phyloP scores from a whole-genome alignment of 2,329 filamentous ascomycete species.

The Calonectria henricotiae region DNA sequence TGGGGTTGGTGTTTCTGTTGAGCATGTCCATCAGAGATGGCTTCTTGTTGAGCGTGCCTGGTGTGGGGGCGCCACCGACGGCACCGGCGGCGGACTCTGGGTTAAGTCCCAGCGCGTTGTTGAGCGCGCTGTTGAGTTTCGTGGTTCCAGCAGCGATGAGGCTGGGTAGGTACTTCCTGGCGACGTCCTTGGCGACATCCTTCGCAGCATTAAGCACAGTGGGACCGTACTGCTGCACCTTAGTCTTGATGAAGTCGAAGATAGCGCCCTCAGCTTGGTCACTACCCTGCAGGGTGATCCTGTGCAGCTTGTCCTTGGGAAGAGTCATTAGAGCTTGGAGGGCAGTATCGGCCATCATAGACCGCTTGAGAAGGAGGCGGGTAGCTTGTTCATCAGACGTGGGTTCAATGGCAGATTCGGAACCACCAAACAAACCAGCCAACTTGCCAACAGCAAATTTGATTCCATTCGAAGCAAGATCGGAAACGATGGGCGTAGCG shows the following conservation, averaged over 20 bases:
- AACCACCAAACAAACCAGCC: not conserved
- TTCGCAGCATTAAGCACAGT: slow-evolving; percentile 25
- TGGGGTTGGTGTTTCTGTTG: slow-evolving; percentile 12
- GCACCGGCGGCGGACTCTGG: slow-evolving; percentile 13
- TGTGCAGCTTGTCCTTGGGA: slow-evolving; percentile 25
- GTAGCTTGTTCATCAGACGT: slow-evolving; percentile 26
- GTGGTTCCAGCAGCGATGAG: slow-evolving; percentile 28
- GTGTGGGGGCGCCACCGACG: not conserved
- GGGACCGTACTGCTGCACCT: slow-evolving; percentile 32
- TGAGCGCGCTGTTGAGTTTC: slow-evolving; percentile 18
- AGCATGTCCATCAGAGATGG: slow-evolving; percentile 30
- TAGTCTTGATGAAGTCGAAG: slow-evolving; percentile 42
- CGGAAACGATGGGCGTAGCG: slow-evolving; percentile 28
- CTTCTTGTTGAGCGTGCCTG: slow-evolving; percentile 19
- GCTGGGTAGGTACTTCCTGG: slow-evolving; percentile 37
- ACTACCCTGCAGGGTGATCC: slow-evolving; percentile 1
- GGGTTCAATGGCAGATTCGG: not conserved
- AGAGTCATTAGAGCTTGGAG: slow-evolving; percentile 37
- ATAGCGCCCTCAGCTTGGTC: slow-evolving; percentile 19
- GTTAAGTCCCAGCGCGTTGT: slow-evolving; percentile 23
- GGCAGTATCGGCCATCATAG: slow-evolving; percentile 43
- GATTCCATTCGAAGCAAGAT: slow-evolving; percentile 18
- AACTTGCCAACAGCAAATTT: slow-evolving; percentile 24
- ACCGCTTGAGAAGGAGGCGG: slow-evolving; percentile 39
- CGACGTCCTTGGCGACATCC: slow-evolving; percentile 21